Evolutionary conservation across 2,329 filamentous ascomycete species (phyloP), one percentile per base, ranked within the genome.

Genomic region (Didymella lethalis): DNA sequence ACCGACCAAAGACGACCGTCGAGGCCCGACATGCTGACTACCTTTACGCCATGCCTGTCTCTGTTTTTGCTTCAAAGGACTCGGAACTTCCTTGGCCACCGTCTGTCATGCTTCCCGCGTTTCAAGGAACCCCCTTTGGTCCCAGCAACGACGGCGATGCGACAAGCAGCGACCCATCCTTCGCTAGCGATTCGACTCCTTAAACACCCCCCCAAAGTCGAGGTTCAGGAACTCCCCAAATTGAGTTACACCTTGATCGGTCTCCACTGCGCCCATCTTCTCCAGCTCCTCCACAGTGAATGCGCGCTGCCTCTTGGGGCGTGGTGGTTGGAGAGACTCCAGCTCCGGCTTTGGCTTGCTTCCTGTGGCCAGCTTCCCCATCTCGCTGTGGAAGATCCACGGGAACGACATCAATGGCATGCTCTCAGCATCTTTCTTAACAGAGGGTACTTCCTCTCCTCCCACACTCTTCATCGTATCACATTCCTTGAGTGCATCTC

Each of bases 341-440:
- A 34, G 12, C 25, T 50, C 14, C 2, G 34, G 20, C 40, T 40
- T 41, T 23, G 46, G 3, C 14, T 16, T 31, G 31, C 54, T 63
- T 45, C 72, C 76, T 26, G 78, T 86, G 1, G 90, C 90, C 66
- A 96, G 88, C 47, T 83, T 83, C 1, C 90, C 88, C 4, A 96
- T 81, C 59, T 92, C 85, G 44, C 84, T 83, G 12, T 88, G 83
- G 64, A 98, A 96, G 2, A 98, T 81, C 95, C 95, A 99, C 0
- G 95, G 94, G 68, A 97, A 98, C 59, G 90, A 95, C 67, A 97
- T 95, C 8, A 98, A 80, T 0, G 95, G 94, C 83, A 93, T 89
- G 2, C 80, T 90, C 8, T 80, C 80, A 2, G 81, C 69, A 11
- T 76, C 78, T 70, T 78, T 77, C 20, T 71, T 73, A 23, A 77